A percentile compares a stretch with the other conserved stretches of the same genome.
phyloP scores from a whole-genome alignment of 176 grass and related monocot species.

The Phyllostachys edulis region DNA sequence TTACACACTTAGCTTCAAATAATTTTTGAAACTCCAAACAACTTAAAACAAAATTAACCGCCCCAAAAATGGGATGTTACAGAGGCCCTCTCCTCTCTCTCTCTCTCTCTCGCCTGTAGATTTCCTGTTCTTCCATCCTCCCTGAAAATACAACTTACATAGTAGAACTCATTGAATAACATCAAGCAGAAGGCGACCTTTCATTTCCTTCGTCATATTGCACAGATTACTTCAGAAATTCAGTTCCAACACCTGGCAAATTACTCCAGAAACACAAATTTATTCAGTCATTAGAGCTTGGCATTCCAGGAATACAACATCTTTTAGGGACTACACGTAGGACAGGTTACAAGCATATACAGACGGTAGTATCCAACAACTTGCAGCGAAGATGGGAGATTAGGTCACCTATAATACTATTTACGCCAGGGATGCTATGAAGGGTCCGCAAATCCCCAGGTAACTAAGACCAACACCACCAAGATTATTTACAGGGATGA shows the following conservation, averaged over 20 bases:
- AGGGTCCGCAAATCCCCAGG: conserved; percentile 35
- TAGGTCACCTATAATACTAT: conserved; percentile 35
- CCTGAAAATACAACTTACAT: background rate
- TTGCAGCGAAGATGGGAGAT: background rate
- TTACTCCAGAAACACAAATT: background rate
- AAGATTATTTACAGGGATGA: conserved; percentile 42
- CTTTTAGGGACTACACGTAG: conserved; percentile 4
- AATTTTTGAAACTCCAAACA: no score
- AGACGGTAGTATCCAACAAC: conserved; percentile 13
- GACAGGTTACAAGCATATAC: conserved; percentile 42
- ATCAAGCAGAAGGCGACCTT: background rate
- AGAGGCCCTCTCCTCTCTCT: no score
- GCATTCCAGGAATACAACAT: conserved; percentile 16
- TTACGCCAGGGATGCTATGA: conserved; percentile 33
- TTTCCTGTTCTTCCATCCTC: background rate
- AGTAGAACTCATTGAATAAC: background rate
- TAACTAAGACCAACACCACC: conserved; percentile 27
- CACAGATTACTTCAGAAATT: background rate
- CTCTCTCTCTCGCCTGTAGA: background rate
- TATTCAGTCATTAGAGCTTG: conserved; percentile 29
- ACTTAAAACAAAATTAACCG: no score
- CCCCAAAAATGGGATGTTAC: no score
- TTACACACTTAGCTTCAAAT: no score
- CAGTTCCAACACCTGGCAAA: background rate
- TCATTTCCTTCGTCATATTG: background rate